These are phyloP conservation scores for Panicum miliaceum DNA, from an alignment of 176 grass and related monocot genomes.

Conservation along the genomic window DNA sequence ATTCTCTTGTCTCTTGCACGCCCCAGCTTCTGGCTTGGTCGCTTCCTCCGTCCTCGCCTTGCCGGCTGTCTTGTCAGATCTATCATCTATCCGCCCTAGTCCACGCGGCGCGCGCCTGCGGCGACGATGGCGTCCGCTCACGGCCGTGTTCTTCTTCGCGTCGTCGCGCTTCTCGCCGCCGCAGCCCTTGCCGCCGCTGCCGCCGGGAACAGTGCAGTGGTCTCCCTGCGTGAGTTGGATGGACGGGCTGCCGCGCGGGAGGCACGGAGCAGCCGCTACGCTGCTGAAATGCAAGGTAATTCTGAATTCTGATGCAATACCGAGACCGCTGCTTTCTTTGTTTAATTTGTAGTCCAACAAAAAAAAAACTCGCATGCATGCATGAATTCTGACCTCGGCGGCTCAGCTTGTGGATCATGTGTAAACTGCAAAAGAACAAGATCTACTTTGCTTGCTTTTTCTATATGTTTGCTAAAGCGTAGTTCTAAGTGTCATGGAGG, in stretches of 20 bases:
- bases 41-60: neutral
- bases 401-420: too few species aligned
- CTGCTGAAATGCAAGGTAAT: conserved; percentile 53
- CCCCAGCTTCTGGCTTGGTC: conserved; percentile 20
- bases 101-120: neutral
- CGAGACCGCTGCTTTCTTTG: neutral
- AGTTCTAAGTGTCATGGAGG: too few species aligned
- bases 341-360: too few species aligned
- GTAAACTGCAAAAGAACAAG: neutral
- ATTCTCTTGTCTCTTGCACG: conserved; percentile 46
- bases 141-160: conserved; percentile 20
- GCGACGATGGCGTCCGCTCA: conserved; percentile 31
- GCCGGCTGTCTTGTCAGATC: conserved; percentile 11
- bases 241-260: conserved; percentile 23
- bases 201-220: neutral
- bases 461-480: too few species aligned
- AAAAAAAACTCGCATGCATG: neutral
- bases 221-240: conserved; percentile 54
- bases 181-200: neutral
- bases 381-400: neutral
- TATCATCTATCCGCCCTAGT: neutral
- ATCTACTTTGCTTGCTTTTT: too few species aligned
- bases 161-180: conserved; percentile 22
- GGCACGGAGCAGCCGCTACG: neutral
- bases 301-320: neutral